phyloP scores from a whole-genome alignment of 306 rosid species.

The Trifolium repens region DNA sequence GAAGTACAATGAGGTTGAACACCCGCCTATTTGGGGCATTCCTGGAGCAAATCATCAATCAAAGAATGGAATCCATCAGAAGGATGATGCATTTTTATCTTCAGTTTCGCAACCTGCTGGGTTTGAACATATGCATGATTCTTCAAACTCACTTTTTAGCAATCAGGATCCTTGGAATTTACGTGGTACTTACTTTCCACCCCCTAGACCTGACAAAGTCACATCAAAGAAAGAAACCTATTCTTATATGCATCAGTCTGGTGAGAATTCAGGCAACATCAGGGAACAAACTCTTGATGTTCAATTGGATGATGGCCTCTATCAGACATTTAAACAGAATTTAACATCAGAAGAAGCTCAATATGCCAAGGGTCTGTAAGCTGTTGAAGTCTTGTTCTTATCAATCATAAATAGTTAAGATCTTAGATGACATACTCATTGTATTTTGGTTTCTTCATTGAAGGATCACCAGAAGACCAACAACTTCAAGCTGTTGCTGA shows the following conservation, averaged over 20 bases:
- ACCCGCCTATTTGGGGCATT: slow-evolving; percentile 61
- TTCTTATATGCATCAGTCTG: slow-evolving; percentile 53
- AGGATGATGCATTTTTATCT: slow-evolving; percentile 51
- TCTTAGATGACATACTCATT: slow-evolving; percentile 24
- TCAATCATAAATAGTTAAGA: slow-evolving; percentile 27
- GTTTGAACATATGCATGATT: slow-evolving; percentile 61
- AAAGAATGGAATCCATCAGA: slow-evolving; percentile 50
- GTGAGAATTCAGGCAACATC: slow-evolving; percentile 56
- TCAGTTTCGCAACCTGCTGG: slow-evolving; percentile 48
- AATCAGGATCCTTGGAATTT: slow-evolving; percentile 92
- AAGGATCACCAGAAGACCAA: slow-evolving; percentile 73
- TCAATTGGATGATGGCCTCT: slow-evolving; percentile 56
- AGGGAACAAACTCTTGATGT: slow-evolving; percentile 55
- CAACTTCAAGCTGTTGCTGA: slow-evolving; percentile 97
- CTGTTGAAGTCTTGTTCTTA: slow-evolving; percentile 19
- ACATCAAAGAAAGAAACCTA: slow-evolving; percentile 55
- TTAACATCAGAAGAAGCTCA: slow-evolving; percentile 53
- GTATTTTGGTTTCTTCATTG: slow-evolving; percentile 37
- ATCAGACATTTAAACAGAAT: slow-evolving; percentile 59
- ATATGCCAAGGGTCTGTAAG: slow-evolving; percentile 58
- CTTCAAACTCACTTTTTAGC: slow-evolving; percentile 84
- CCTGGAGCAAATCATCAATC: slow-evolving; percentile 62
- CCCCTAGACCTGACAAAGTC: slow-evolving; percentile 70
- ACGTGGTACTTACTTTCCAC: slow-evolving; percentile 68
- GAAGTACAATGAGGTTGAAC: slow-evolving; percentile 63